Evolutionary conservation across 2,329 filamentous ascomycete species (phyloP).

Genomic region (Epichloe uncinata): DNA sequence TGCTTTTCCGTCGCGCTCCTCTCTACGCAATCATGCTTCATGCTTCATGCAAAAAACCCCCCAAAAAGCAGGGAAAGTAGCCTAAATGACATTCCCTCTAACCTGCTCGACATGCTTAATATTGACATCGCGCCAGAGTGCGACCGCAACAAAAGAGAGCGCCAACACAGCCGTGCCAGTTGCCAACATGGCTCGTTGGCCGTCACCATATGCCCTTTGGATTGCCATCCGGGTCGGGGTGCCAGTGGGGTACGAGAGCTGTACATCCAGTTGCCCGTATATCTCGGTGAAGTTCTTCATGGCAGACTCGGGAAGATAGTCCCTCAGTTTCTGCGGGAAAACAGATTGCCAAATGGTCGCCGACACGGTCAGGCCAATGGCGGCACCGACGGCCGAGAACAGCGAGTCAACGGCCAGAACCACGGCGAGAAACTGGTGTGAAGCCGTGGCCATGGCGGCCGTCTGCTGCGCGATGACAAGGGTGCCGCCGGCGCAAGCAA

Average conservation of each 20-base stretch:
- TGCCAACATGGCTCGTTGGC: slow-evolving; percentile 33
- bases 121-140: slow-evolving; percentile 33
- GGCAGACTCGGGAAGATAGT: slow-evolving; percentile 32
- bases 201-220: slow-evolving; percentile 43
- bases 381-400: slow-evolving; percentile 43
- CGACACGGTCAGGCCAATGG: slow-evolving; percentile 43
- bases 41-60: too few relatives aligned
- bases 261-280: slow-evolving; percentile 38
- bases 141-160: slow-evolving; percentile 26
- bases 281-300: slow-evolving; percentile 29
- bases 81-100: slow-evolving; percentile 23
- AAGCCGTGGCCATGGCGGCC: slow-evolving; percentile 42
- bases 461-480: slow-evolving; percentile 45
- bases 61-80: neutral
- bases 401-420: slow-evolving; percentile 44
- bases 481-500: slow-evolving; percentile 43
- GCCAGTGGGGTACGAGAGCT: slow-evolving; percentile 37
- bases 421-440: slow-evolving; percentile 41
- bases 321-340: slow-evolving; percentile 34
- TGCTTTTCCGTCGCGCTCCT: too few relatives aligned
- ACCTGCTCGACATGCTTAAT: slow-evolving; percentile 31
- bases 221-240: slow-evolving; percentile 38
- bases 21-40: too few relatives aligned
- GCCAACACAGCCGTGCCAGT: slow-evolving; percentile 27
- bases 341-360: slow-evolving; percentile 47